A percentile compares a stretch with the other conserved stretches of the same genome.
phyloP scores from a whole-genome alignment of 768 basidiomycete genomes.

The Tricholoma bakamatsutake region DNA sequence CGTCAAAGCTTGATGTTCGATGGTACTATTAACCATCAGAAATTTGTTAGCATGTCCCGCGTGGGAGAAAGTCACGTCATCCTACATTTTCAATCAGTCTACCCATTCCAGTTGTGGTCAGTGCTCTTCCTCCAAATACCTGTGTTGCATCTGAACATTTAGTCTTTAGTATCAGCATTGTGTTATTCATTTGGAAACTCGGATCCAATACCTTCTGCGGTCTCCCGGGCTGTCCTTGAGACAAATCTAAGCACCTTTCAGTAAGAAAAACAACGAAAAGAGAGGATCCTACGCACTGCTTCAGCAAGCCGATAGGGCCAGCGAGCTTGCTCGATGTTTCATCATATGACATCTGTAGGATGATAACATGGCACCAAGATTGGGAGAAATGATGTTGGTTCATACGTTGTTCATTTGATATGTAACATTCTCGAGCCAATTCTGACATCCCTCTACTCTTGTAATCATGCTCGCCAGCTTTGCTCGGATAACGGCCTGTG shows the following conservation, averaged over 20 bases:
- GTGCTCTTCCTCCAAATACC: slow-evolving; percentile 84
- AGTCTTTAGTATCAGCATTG: slow-evolving; percentile 3
- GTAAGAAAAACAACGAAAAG: not conserved
- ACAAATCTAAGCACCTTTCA: slow-evolving; percentile 44
- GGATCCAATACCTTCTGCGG: slow-evolving; percentile 46
- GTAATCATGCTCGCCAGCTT: slow-evolving; percentile 90
- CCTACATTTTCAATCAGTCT: slow-evolving; percentile 74
- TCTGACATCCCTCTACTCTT: slow-evolving; percentile 78
- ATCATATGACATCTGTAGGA: slow-evolving; percentile 64
- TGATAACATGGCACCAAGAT: slow-evolving; percentile 4
- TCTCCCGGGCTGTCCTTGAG: slow-evolving; percentile 62
- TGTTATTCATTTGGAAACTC: not conserved
- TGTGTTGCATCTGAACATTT: slow-evolving; percentile 62
- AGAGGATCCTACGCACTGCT: slow-evolving; percentile 54
- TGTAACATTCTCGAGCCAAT: slow-evolving; percentile 87
- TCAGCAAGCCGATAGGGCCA: slow-evolving; percentile 84
- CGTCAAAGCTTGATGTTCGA: slow-evolving; percentile 78
- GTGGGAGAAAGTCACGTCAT: slow-evolving; percentile 6
- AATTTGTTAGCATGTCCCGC: not conserved
- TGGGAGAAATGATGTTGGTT: slow-evolving; percentile 1
- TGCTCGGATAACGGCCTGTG: slow-evolving; percentile 82
- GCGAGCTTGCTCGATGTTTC: slow-evolving; percentile 84
- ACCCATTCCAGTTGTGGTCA: slow-evolving; percentile 87
- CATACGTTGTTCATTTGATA: slow-evolving; percentile 87
- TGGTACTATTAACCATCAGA: slow-evolving; percentile 51